Base-by-base conservation (phyloP, 2,329 filamentous ascomycete species). In the Juglanconis oblonga region DNA sequence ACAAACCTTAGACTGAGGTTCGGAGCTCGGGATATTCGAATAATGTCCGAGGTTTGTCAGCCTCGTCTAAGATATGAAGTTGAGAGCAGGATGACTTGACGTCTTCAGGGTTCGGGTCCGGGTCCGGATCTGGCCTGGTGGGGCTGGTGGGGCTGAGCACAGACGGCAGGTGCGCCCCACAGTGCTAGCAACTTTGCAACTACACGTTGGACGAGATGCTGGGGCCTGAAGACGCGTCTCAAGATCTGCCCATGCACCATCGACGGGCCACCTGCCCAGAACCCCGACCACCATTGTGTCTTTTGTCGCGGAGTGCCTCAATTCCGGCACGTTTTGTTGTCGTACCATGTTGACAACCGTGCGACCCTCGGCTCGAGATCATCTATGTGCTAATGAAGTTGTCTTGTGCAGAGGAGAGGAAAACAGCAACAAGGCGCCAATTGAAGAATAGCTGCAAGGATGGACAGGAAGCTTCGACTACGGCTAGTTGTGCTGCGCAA, bases 401-500 rank as follows among this genome's bases (percentile, higher is more conserved):
- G 48, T 14, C 7, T 4, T 10, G 13, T 13, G 24, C 3, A 29
- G 14, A 51, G 31, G n/a, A 42, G 14, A 11, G 32, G 4, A 32
- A 29, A 36, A 33, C 35, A 36, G n/a, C 40, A 35, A 45, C 38
- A 1, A 24, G 24, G 24, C 24, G 24, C 24, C 24, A 24, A 24
- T 24, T 24, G 24, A 24, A 24, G 24, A 24, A 24, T 24, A 24
- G 24, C 24, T 24, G 24, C 24, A 24, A 24, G 24, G 24, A 63
- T 66, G 52, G 72, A 72, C 51, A 71, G 67, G 52, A 69, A 67
- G 55, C 86, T 95, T 81, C 90, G 92, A 69, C 82, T 96, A 62
- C 88, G 89, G 65, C 77, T 96, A 52, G 79, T 85, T 40, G 84
- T 96, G 57, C 85, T 86, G 64, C 88, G 92, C 59, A 85, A 94